Percentiles rank a stretch among this genome's conserved stretches.
Evolutionary conservation across 2,329 filamentous ascomycete genomes (phyloP).

Genomic region (Acephala macrosclerotiorum): DNA sequence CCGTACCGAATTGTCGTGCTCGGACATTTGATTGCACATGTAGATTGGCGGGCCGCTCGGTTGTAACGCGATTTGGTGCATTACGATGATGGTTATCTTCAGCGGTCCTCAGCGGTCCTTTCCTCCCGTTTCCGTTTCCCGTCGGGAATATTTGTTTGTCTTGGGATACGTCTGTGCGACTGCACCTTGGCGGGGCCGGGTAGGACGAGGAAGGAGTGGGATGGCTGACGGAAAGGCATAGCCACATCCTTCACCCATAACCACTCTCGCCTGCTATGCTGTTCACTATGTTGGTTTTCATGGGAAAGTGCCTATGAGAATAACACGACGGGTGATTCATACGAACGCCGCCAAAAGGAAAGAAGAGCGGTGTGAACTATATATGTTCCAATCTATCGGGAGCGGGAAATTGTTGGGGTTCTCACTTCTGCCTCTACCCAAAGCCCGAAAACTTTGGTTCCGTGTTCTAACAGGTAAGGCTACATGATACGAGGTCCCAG

Average conservation of each 20-base stretch:
- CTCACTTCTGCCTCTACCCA: neutral
- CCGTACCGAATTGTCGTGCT: neutral
- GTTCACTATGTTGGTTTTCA: too few species aligned
- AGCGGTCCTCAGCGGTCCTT: neutral
- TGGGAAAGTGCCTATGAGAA: too few species aligned
- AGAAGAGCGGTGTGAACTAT: neutral
- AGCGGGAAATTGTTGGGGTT: neutral
- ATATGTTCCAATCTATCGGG: neutral
- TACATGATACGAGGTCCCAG: neutral
- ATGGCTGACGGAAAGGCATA: neutral
- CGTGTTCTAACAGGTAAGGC: neutral
- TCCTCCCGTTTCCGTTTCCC: conserved; percentile 9
- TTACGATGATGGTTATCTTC: neutral
- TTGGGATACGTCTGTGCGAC: conserved; percentile 7
- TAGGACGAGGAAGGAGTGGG: neutral
- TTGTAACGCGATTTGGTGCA: neutral
- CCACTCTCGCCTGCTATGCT: too few species aligned
- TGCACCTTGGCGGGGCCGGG: neutral
- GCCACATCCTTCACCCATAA: too few species aligned
- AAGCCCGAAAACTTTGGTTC: neutral
- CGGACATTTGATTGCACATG: conserved; percentile 6
- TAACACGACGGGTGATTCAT: neutral
- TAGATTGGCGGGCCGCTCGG: conserved; percentile 8
- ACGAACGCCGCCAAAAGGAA: neutral
- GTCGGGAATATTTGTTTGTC: conserved; percentile 12